Evolutionary conservation across 371 early-diverging fungal species (phyloP).

Genomic region (Mortierella sp.): DNA sequence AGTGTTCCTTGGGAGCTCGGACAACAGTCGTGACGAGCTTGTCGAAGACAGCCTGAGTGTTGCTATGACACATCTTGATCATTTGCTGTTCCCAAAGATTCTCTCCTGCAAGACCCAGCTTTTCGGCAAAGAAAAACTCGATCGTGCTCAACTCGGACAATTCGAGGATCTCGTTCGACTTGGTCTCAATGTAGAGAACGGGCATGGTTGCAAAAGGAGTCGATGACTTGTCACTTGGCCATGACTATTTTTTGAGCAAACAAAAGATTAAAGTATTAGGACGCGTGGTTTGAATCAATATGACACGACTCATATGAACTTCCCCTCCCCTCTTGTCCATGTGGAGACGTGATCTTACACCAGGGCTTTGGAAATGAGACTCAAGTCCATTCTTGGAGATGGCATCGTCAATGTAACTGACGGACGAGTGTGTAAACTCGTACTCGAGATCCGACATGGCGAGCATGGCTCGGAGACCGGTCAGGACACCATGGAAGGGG

Average conservation of each 20-base stretch:
- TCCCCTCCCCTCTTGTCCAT: background rate
- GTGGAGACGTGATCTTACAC: background rate
- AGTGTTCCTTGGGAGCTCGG: constrained; percentile 13
- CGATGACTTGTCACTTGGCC: constrained; percentile 12
- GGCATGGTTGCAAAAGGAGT: constrained; percentile 30
- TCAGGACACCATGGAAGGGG: constrained; percentile 38
- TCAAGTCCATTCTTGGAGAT: too few relatives aligned
- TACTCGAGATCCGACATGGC: constrained; percentile 31
- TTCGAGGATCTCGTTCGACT: constrained; percentile 17
- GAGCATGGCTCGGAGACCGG: constrained; percentile 32
- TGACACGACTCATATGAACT: background rate
- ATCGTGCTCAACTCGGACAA: constrained; percentile 18
- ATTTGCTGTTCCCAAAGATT: constrained; percentile 28
- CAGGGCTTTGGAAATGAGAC: too few relatives aligned
- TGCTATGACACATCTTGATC: constrained; percentile 19
- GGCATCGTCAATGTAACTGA: too few relatives aligned
- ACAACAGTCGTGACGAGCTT: constrained; percentile 23
- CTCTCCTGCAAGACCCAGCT: constrained; percentile 9
- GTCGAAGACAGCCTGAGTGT: constrained; percentile 23
- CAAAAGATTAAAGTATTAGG: too few relatives aligned
- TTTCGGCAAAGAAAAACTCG: constrained; percentile 7
- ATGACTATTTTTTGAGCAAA: constrained; percentile 1
- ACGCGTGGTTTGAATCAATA: too few relatives aligned
- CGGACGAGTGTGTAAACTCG: constrained; percentile 18
- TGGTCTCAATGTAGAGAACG: constrained; percentile 18